Conservation (phyloP, 2,329 filamentous ascomycete species). For the Xylariaceae sp. region DNA sequence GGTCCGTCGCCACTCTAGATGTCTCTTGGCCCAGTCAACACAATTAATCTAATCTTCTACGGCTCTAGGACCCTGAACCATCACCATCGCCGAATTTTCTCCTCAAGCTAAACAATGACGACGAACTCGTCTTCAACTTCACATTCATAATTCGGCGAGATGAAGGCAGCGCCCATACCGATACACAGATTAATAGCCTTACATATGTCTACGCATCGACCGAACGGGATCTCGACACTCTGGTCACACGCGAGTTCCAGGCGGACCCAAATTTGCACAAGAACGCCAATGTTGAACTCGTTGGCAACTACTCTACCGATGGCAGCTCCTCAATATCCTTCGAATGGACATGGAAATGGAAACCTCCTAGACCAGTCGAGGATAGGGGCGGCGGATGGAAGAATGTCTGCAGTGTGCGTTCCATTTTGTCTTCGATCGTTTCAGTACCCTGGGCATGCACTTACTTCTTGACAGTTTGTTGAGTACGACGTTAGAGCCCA, state of each 20-base stretch:
- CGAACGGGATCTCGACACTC: conserved; percentile 79
- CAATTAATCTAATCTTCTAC: conserved; percentile 18
- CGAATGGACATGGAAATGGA: conserved; percentile 97
- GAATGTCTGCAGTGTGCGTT: conserved; percentile 78
- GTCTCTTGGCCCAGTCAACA: conserved; percentile 7
- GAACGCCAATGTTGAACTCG: conserved; percentile 88
- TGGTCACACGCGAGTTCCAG: conserved; percentile 93
- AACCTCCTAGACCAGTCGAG: conserved; percentile 73
- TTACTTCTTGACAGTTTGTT: conserved; percentile 61
- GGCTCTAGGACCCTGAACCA: conserved; percentile 68
- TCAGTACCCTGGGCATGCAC: conserved; percentile 15
- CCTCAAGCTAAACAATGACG: conserved; percentile 80
- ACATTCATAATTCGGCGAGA: conserved; percentile 72
- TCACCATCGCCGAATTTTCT: conserved; percentile 65
- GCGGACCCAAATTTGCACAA: conserved; percentile 97
- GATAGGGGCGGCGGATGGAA: conserved; percentile 90
- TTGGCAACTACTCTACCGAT: conserved; percentile 84
- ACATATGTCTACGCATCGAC: conserved; percentile 91
- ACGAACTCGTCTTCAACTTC: conserved; percentile 89
- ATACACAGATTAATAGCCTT: conserved; percentile 79
- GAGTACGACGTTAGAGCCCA: conserved; percentile 95
- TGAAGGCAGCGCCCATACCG: conserved; percentile 48
- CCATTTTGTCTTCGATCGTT: background rate
- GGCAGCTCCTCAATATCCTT: conserved; percentile 83
- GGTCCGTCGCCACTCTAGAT: conserved; percentile 47